Evolutionary conservation across 139 green algal species (phyloP).

Genomic region (Haematococcus lacustris): DNA sequence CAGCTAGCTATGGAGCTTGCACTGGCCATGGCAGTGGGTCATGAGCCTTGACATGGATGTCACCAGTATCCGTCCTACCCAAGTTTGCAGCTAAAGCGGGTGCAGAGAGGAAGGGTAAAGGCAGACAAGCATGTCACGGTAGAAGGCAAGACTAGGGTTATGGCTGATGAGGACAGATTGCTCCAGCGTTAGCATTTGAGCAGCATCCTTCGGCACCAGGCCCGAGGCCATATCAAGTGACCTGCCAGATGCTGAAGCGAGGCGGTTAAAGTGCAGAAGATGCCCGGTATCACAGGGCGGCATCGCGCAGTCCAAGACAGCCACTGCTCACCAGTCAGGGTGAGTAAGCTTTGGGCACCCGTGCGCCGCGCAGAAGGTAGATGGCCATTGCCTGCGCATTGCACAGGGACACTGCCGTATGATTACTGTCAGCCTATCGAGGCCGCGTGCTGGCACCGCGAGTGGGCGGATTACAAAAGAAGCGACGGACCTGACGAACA

Average conservation of each 20-base stretch:
- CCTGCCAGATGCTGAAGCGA: not conserved
- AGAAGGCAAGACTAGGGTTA: too few species aligned
- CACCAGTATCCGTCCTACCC: too few species aligned
- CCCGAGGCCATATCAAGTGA: not conserved
- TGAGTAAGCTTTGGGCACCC: conserved; percentile 9
- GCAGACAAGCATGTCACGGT: too few species aligned
- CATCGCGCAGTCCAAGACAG: not conserved
- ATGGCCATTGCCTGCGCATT: conserved; percentile 13
- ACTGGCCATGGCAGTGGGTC: not conserved
- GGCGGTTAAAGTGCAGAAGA: not conserved
- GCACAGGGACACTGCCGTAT: not conserved
- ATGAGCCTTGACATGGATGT: too few species aligned
- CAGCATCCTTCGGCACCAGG: not conserved
- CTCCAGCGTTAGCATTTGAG: too few species aligned
- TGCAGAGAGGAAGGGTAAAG: too few species aligned
- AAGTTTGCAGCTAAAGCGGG: too few species aligned
- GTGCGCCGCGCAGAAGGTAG: conserved; percentile 17
- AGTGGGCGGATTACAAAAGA: not conserved
- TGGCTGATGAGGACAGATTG: too few species aligned
- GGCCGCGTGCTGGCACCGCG: not conserved
- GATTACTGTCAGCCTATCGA: not conserved
- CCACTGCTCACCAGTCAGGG: not conserved
- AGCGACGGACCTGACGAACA: not conserved
- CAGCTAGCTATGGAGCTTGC: not conserved
- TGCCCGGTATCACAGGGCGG: not conserved